These are phyloP conservation scores for Musa schizocarpa DNA, from an alignment of 176 grass and related monocot genomes.

Conservation along the genomic window DNA sequence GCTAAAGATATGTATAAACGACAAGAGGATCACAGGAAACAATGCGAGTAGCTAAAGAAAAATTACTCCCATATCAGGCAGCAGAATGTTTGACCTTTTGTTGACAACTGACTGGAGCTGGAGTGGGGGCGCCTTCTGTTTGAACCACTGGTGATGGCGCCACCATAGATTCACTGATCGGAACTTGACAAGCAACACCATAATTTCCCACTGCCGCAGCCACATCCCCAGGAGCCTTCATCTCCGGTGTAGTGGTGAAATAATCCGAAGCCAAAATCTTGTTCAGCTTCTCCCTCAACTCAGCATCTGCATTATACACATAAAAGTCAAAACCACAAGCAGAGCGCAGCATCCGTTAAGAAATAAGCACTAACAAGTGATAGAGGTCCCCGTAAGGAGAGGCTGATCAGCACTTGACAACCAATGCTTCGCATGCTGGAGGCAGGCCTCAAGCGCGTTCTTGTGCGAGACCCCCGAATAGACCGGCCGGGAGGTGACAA, in stretches of 20 bases:
- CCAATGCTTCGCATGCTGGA: conserved; percentile 59
- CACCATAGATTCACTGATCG: not conserved
- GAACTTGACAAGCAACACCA: conserved; percentile 11
- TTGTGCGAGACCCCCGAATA: conserved; percentile 55
- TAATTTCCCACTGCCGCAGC: conserved; percentile 64
- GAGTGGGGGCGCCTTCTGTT: not conserved
- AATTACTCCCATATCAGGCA: not conserved
- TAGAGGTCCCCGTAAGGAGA: conserved; percentile 37
- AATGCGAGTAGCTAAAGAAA: not conserved
- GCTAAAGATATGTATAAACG: not conserved
- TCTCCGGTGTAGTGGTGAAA: conserved; percentile 58
- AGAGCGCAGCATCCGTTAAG: no score
- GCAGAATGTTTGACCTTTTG: not conserved
- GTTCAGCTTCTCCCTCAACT: conserved; percentile 65
- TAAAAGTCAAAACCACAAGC: not conserved
- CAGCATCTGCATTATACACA: conserved; percentile 47
- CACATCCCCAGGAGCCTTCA: conserved; percentile 43
- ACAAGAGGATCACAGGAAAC: not conserved
- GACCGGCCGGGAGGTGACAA: conserved; percentile 56
- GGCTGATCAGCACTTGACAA: conserved; percentile 41
- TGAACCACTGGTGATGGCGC: not conserved
- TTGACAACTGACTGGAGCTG: not conserved
- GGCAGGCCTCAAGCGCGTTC: conserved; percentile 63
- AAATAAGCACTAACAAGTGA: conserved; percentile 56
- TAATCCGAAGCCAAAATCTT: conserved; percentile 83